Base-by-base conservation (phyloP, 148 eudicot genomes). In the Talinum fruticosum region DNA sequence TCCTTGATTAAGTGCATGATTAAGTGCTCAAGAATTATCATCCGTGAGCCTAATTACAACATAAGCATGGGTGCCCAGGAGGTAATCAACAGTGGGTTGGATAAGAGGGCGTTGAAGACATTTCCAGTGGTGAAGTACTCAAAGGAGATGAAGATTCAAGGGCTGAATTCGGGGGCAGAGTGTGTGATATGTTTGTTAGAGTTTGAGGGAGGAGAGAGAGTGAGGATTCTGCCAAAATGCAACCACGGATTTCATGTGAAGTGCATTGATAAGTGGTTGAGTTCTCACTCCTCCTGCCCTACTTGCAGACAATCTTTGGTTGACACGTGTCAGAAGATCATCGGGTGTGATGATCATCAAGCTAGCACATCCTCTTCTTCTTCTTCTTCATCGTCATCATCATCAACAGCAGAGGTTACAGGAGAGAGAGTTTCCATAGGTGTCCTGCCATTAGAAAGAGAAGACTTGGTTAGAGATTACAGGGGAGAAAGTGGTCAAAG, bases 231-330 rank as follows among this genome's bases (percentile, higher is more conserved):
- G 36, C 98, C 98, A 1, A 93, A 88, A 79, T 93, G 98, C 78
- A 75, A 86, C 86, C 98, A 93, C 70, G 98, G 97, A 0, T 93
- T 93, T 67, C 98, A 93, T 66, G 87, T 89, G 26, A 80, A 86
- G 41, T 93, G 96, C 78, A 88, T 93, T 33, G 97, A 91, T 71
- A 87, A 80, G 78, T 93, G 98, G 97, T 85, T 93, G 38, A 86
- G 76, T 49, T 90, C 91, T 1, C 96, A 93, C 72, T 91, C 97
- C 7, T 91, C 98, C 0, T 93, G 98, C 77, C 98, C 98, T 38
- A 93, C 90, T 51, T 93, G 98, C 62, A 81, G 98, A 35, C 88
- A 88, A 69, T 90, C 90, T 77, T 82, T 93, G 21, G 80, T 92
- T 32, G 90, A 90, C 77, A 89, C 93, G 1, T 88, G 90, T 76